Evolutionary conservation across 306 rosid species (phyloP).

Genomic region (Carpinus viminea): DNA sequence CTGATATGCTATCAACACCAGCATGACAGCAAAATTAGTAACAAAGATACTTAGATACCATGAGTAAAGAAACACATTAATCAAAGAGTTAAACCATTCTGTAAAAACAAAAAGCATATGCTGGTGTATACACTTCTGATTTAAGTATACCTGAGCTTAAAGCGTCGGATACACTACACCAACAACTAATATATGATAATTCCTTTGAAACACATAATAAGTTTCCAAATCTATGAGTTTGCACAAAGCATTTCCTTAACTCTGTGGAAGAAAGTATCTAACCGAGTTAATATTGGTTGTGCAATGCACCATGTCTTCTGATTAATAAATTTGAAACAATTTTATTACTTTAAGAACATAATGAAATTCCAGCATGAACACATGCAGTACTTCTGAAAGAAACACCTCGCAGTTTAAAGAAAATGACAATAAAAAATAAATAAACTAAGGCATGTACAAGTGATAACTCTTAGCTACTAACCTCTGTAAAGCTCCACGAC

Average conservation of each 20-base stretch:
- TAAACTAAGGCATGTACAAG: background rate
- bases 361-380: background rate
- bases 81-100: no score
- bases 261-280: background rate
- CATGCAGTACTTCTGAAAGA: background rate
- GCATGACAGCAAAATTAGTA: no score
- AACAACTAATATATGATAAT: background rate
- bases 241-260: background rate
- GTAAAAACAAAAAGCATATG: background rate
- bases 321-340: background rate
- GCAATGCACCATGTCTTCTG: no score
- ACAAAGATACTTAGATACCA: no score
- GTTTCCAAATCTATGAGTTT: background rate
- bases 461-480: background rate
- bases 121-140: background rate
- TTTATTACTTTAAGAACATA: background rate
- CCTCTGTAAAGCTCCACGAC: conserved; percentile 39
- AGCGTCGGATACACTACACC: background rate
- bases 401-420: no score
- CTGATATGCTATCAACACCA: no score
- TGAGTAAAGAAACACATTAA: no score
- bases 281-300: no score
- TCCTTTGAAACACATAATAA: background rate
- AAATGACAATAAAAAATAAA: background rate
- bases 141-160: background rate